phyloP scores from a whole-genome alignment of 2,329 filamentous ascomycete genomes.

The Trichophaea hybrida region DNA sequence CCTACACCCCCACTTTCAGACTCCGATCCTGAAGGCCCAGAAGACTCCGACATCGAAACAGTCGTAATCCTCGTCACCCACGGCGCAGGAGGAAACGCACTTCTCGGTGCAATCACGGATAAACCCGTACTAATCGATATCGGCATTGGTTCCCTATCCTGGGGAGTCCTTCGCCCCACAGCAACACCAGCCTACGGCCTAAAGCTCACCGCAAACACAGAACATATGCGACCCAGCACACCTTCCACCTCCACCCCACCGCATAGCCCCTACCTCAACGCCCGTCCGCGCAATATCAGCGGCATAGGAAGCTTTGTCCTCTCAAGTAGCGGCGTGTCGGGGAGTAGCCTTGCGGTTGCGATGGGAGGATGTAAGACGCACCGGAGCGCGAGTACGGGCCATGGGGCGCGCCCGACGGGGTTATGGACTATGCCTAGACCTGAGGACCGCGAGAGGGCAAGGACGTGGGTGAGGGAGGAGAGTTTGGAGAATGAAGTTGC shows the following conservation, averaged over 20 bases:
- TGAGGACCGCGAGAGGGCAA: neutral
- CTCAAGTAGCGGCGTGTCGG: neutral
- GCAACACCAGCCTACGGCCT: slow-evolving; percentile 9
- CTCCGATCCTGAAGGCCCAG: slow-evolving; percentile 29
- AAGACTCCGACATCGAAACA: slow-evolving; percentile 53
- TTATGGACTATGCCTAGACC: slow-evolving; percentile 1
- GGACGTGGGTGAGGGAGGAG: neutral
- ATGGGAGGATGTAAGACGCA: neutral
- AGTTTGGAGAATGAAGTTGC: neutral
- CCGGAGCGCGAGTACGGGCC: neutral
- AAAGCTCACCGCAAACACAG: slow-evolving; percentile 18
- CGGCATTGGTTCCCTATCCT: slow-evolving; percentile 71
- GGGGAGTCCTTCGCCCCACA: neutral
- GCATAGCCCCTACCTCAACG: neutral
- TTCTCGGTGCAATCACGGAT: slow-evolving; percentile 82
- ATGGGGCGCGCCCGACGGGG: neutral
- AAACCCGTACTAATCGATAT: slow-evolving; percentile 86
- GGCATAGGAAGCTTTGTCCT: neutral
- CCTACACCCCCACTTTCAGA: slow-evolving; percentile 17
- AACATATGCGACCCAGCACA: slow-evolving; percentile 12
- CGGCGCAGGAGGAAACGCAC: slow-evolving; percentile 86
- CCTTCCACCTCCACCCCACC: neutral
- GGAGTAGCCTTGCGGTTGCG: neutral
- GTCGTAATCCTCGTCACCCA: slow-evolving; percentile 84
- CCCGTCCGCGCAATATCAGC: neutral